Evolutionary conservation across 139 green algal genomes (phyloP).

Genomic region (Chlamydomonas eustigma): DNA sequence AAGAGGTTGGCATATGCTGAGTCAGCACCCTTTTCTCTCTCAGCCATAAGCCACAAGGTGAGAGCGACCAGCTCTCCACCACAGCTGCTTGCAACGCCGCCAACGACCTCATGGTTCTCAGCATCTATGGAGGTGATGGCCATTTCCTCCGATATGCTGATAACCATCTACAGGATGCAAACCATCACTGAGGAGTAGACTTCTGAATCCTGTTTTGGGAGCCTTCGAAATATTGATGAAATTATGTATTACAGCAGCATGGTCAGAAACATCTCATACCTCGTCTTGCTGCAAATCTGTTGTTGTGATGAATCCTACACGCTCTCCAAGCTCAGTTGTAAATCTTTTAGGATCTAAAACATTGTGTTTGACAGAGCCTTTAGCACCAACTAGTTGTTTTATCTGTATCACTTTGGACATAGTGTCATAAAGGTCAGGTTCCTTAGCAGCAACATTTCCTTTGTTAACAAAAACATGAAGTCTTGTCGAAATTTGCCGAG

Average conservation of each 20-base stretch:
- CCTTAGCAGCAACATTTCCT: neutral
- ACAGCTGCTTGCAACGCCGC: conserved; percentile 44
- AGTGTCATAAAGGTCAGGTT: conserved; percentile 1
- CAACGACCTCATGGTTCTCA: conserved; percentile 54
- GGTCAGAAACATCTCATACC: too few species aligned
- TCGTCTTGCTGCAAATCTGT: neutral
- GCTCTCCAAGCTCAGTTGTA: conserved; percentile 14
- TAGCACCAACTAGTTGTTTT: neutral
- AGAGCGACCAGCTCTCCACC: conserved; percentile 74
- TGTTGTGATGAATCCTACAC: conserved; percentile 18
- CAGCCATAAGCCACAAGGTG: conserved; percentile 82
- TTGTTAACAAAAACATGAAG: neutral
- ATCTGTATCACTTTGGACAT: conserved; percentile 2
- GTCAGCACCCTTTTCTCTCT: conserved; percentile 46
- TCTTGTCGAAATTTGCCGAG: neutral
- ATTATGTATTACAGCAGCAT: too few species aligned
- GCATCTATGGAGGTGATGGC: conserved; percentile 78
- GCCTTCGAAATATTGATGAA: too few species aligned
- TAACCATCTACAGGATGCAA: conserved; percentile 22
- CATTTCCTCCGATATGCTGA: conserved; percentile 64
- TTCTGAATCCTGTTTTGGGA: too few species aligned
- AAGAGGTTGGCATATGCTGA: conserved; percentile 30
- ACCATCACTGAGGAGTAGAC: too few species aligned
- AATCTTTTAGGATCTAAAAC: conserved; percentile 18
- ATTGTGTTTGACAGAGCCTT: neutral